These are phyloP conservation scores for Trebouxia gelatinosa DNA, from an alignment of 163 green algal species.

Conservation along the genomic window DNA sequence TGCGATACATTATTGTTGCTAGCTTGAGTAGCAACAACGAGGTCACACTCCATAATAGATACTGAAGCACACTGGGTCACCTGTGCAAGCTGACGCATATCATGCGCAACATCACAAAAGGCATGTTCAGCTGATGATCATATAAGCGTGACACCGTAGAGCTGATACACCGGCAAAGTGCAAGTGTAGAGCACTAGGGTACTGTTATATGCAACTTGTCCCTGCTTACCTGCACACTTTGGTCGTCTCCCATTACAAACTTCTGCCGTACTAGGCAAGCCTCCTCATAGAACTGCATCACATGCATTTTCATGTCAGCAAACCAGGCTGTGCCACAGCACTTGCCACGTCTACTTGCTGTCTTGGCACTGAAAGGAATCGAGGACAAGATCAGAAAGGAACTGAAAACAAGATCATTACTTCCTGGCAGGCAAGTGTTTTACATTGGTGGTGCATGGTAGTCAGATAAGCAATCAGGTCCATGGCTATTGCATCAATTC, in stretches of 20 bases:
- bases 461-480: neutral
- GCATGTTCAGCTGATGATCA: neutral
- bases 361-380: neutral
- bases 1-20: too few species aligned
- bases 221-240: slow-evolving; percentile 39
- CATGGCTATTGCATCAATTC: too few species aligned
- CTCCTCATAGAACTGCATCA: slow-evolving; percentile 63
- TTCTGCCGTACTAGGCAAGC: slow-evolving; percentile 64
- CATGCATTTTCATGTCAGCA: neutral
- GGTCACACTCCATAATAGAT: neutral
- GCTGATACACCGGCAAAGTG: neutral
- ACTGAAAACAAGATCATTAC: neutral
- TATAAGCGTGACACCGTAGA: neutral
- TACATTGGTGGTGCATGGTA: neutral
- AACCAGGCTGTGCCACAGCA: neutral
- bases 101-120: neutral
- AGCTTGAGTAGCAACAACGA: too few species aligned
- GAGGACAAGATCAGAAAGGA: neutral
- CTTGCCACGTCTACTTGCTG: neutral
- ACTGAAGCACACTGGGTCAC: neutral
- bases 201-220: neutral
- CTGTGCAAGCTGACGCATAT: neutral
- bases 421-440: too few species aligned
- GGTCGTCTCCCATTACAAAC: slow-evolving; percentile 62
- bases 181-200: neutral